These are phyloP conservation scores for Pisolithus orientalis DNA, from an alignment of 768 basidiomycete species.

Conservation along the genomic window DNA sequence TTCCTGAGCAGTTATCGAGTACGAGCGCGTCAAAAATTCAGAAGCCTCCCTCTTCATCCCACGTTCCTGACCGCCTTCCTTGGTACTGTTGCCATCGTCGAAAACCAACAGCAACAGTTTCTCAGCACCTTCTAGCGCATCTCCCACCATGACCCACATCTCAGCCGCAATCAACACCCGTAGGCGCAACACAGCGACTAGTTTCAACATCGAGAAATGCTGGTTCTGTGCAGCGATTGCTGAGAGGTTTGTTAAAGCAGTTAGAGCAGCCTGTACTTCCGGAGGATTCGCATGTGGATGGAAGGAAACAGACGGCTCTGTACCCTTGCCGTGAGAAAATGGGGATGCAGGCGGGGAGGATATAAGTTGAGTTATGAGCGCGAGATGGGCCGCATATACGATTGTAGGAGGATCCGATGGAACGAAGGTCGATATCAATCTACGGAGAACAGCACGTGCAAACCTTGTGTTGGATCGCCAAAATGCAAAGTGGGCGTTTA, in stretches of 20 bases:
- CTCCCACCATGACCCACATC: constrained; percentile 46
- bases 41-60: constrained; percentile 8
- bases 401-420: constrained; percentile 46
- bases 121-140: constrained; percentile 47
- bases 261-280: neutral
- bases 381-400: constrained; percentile 50
- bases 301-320: too few species aligned
- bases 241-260: constrained; percentile 28
- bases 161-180: constrained; percentile 49
- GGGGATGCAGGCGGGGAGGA: constrained; percentile 10
- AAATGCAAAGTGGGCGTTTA: constrained; percentile 51
- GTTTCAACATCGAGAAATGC: constrained; percentile 41
- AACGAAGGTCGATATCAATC: constrained; percentile 41
- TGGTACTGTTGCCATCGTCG: constrained; percentile 6
- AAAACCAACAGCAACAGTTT: constrained; percentile 38
- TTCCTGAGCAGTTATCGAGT: constrained; percentile 24
- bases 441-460: constrained; percentile 52
- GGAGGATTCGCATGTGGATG: neutral
- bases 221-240: constrained; percentile 21
- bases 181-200: constrained; percentile 51
- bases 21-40: constrained; percentile 19
- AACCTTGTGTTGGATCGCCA: constrained; percentile 48
- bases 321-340: too few species aligned
- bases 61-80: neutral
- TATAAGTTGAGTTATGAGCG: constrained; percentile 42